Conservation (phyloP, 257 asterid species). For the Avicennia marina region DNA sequence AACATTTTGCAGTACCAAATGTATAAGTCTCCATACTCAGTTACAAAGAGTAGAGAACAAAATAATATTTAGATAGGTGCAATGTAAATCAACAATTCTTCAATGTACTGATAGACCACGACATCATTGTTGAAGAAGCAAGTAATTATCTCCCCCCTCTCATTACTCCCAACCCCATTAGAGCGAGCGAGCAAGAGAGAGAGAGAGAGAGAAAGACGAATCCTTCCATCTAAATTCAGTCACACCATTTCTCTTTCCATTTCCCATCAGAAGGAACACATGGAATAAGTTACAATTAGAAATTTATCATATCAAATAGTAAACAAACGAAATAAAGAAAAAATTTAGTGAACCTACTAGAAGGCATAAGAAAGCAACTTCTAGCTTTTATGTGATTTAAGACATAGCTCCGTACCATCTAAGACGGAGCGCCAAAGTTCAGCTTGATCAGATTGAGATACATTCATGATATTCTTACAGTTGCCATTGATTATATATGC, state of each 20-base stretch:
- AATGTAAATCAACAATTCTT: not conserved
- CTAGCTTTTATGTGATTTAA: conserved; percentile 7
- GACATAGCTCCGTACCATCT: conserved; percentile 49
- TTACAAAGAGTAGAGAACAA: not conserved
- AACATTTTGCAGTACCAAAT: no score
- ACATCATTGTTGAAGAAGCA: conserved; percentile 6
- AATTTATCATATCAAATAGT: conserved; percentile 4
- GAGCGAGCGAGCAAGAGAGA: not conserved
- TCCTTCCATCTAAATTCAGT: not conserved
- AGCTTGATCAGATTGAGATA: conserved; percentile 90
- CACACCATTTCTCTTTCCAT: not conserved
- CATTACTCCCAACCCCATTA: not conserved
- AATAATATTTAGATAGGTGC: not conserved
- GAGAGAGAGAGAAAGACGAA: not conserved
- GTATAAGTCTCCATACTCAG: no score
- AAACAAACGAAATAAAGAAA: not conserved
- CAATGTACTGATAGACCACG: not conserved
- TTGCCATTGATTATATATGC: conserved; percentile 86
- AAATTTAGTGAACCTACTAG: conserved; percentile 1
- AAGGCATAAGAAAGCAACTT: conserved; percentile 2
- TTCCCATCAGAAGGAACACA: not conserved
- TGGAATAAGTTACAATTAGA: no score
- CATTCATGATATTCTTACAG: conserved; percentile 92
- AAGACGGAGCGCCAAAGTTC: conserved; percentile 91
- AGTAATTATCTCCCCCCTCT: not conserved